Evolutionary conservation across 1,284 basidiomycete genomes (phyloP).

Genomic region (Sanghuangporus sanghuang): DNA sequence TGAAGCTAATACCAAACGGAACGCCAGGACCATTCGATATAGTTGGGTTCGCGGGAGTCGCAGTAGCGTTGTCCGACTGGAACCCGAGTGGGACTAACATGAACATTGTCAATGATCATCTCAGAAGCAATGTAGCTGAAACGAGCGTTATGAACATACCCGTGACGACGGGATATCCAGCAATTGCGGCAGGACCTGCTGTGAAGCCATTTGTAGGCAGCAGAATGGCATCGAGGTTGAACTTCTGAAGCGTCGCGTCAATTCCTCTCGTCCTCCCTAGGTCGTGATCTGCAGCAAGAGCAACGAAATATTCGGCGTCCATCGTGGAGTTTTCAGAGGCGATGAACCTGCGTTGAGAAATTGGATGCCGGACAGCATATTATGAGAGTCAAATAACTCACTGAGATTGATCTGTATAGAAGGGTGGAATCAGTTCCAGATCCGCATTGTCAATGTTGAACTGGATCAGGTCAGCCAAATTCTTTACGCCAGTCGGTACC

Average conservation of each 20-base stretch:
- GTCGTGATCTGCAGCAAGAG: constrained; percentile 31
- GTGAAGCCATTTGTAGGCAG: constrained; percentile 32
- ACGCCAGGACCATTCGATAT: constrained; percentile 34
- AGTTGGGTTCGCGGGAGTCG: constrained; percentile 29
- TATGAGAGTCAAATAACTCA: constrained; percentile 20
- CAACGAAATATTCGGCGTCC: constrained; percentile 34
- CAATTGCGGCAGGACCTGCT: constrained; percentile 32
- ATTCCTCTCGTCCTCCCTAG: constrained; percentile 39
- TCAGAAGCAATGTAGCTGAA: not conserved
- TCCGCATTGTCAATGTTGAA: constrained; percentile 39
- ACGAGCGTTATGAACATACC: constrained; percentile 21
- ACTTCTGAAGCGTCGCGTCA: constrained; percentile 37
- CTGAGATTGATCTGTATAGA: constrained; percentile 36
- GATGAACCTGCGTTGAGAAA: constrained; percentile 28
- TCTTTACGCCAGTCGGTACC: constrained; percentile 33
- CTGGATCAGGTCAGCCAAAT: constrained; percentile 36
- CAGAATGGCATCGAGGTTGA: constrained; percentile 40
- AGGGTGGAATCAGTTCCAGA: constrained; percentile 36
- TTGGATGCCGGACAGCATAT: not conserved
- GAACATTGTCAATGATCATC: constrained; percentile 6
- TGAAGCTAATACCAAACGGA: constrained; percentile 47
- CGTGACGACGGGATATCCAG: constrained; percentile 38
- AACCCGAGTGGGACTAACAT: constrained; percentile 44
- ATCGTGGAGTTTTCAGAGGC: constrained; percentile 32
- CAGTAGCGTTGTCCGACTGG: constrained; percentile 30